Evolutionary conservation across 2,329 filamentous ascomycete species (phyloP).

Genomic region (Rhytidhysteron rufulum): DNA sequence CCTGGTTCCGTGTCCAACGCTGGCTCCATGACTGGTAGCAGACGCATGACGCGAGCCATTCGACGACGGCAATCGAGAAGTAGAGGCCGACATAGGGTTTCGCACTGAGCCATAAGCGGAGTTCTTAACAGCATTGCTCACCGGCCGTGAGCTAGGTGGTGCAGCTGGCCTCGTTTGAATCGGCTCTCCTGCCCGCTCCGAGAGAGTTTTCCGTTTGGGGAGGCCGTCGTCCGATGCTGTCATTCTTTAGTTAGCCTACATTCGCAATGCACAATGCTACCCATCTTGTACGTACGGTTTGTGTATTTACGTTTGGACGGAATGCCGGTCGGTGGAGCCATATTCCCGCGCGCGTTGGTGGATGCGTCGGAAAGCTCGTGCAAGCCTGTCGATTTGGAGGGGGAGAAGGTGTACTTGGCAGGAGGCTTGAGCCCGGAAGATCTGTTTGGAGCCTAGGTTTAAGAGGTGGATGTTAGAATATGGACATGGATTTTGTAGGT

Average conservation of each 20-base stretch:
- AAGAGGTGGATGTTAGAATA: too few species aligned
- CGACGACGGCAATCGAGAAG: conserved; percentile 40
- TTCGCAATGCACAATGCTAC: conserved; percentile 4
- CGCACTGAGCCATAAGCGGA: conserved; percentile 40
- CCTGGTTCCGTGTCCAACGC: conserved; percentile 52
- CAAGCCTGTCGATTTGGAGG: conserved; percentile 30
- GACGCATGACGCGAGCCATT: conserved; percentile 42
- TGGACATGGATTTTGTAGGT: too few species aligned
- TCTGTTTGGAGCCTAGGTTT: conserved; percentile 21
- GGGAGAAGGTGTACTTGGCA: conserved; percentile 21
- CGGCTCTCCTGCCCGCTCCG: conserved; percentile 45
- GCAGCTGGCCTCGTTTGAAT: conserved; percentile 41
- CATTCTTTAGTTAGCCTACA: conserved; percentile 17
- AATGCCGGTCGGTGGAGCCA: conserved; percentile 43
- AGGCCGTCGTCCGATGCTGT: conserved; percentile 47
- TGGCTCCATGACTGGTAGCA: conserved; percentile 53
- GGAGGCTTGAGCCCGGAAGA: conserved; percentile 29
- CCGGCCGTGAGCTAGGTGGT: conserved; percentile 40
- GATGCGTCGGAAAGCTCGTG: conserved; percentile 50
- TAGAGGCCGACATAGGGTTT: conserved; percentile 27
- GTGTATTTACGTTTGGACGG: conserved; percentile 51
- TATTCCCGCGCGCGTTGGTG: conserved; percentile 50
- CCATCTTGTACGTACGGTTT: conserved; percentile 47
- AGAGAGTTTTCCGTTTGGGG: conserved; percentile 50
- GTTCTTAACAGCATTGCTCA: conserved; percentile 42